Evolutionary conservation across 495 filamentous ascomycete species (phyloP).

Genomic region (Neurospora sp.): DNA sequence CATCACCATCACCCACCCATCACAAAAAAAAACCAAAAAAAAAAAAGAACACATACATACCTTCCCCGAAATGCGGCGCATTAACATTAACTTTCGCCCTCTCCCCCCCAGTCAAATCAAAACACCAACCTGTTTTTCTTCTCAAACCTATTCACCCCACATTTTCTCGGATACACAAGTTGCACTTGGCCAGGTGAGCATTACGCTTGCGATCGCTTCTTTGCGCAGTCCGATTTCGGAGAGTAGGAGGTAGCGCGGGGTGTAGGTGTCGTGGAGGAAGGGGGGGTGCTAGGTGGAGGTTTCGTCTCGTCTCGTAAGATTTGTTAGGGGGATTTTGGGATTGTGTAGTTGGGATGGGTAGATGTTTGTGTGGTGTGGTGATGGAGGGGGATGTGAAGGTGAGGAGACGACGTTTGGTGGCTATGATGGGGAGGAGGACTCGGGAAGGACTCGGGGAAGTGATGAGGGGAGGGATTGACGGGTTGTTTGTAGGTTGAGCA

Average conservation of each 20-base stretch:
- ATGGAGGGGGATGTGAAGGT: too few relatives aligned
- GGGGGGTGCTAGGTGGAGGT: constrained; percentile 66
- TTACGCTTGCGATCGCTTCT: constrained; percentile 60
- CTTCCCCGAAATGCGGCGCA: constrained; percentile 63
- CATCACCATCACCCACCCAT: too few relatives aligned
- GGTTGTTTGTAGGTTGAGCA: not conserved
- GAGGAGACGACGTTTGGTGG: not conserved
- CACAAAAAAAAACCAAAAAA: not conserved
- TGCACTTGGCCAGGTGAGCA: constrained; percentile 61
- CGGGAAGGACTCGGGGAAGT: not conserved
- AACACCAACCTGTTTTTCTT: constrained; percentile 58
- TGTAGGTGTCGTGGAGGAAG: constrained; percentile 65
- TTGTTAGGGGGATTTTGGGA: too few relatives aligned
- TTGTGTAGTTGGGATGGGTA: too few relatives aligned
- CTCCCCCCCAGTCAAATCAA: constrained; percentile 50
- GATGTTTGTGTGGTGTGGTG: too few relatives aligned
- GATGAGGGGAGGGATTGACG: not conserved
- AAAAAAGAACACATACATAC: constrained; percentile 14
- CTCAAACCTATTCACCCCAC: constrained; percentile 64
- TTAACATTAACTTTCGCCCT: constrained; percentile 66
- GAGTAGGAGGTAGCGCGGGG: constrained; percentile 54
- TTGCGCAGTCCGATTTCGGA: constrained; percentile 45
- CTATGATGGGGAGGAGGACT: not conserved
- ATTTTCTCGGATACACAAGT: constrained; percentile 60
- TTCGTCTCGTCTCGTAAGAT: too few relatives aligned